These are phyloP conservation scores for Myxozyma lipomycoides DNA, from an alignment of 805 yeast species.

Conservation along the genomic window DNA sequence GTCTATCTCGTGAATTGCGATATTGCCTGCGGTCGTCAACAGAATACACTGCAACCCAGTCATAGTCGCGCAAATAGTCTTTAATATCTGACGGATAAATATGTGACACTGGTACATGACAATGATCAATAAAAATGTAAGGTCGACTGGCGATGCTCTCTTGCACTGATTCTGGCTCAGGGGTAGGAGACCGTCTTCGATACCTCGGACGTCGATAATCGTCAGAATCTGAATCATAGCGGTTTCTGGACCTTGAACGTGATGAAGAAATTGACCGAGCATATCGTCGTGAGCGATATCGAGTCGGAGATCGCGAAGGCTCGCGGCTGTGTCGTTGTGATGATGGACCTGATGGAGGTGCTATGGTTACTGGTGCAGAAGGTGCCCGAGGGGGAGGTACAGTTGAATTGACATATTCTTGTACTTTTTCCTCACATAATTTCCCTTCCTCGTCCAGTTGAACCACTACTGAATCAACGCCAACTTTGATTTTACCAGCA, in stretches of 20 bases:
- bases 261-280: background rate
- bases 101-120: constrained; percentile 34
- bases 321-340: background rate
- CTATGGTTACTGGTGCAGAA: constrained; percentile 14
- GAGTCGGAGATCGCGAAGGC: background rate
- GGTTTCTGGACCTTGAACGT: constrained; percentile 3
- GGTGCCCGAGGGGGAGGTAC: constrained; percentile 23
- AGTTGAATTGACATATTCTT: constrained; percentile 7
- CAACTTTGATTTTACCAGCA: constrained; percentile 45
- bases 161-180: constrained; percentile 3
- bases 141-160: constrained; percentile 28
- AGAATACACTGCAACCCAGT: constrained; percentile 57
- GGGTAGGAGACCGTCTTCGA: background rate
- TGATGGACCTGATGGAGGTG: constrained; percentile 10
- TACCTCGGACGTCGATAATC: background rate
- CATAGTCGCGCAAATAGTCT: constrained; percentile 52
- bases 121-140: constrained; percentile 31
- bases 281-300: background rate
- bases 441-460: constrained; percentile 38
- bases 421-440: constrained; percentile 23
- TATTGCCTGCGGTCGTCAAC: constrained; percentile 9
- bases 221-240: constrained; percentile 2
- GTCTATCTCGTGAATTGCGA: constrained; percentile 39
- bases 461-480: constrained; percentile 44
- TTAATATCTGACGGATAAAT: constrained; percentile 57